Conservation (phyloP, 1,139 yeast species). For the Magnusiomyces starmeri region DNA sequence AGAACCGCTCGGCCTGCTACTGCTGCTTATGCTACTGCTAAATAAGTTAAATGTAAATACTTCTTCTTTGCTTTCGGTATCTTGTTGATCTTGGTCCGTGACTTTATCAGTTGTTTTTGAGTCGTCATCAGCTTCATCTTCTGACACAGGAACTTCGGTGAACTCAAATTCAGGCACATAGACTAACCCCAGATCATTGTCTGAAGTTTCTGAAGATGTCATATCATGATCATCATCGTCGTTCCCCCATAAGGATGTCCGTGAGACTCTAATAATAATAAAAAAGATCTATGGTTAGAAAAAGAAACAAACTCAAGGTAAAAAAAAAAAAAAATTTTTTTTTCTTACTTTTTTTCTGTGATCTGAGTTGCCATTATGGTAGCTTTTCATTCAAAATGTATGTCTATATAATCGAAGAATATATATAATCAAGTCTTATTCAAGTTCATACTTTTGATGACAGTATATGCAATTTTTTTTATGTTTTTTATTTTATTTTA, state of each 20-base stretch:
- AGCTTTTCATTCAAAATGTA: not conserved
- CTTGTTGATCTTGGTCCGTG: not conserved
- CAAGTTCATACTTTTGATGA: not conserved
- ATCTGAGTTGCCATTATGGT: not conserved
- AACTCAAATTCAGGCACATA: constrained; percentile 21
- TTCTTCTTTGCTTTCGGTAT: constrained; percentile 2
- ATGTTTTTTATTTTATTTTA: not conserved
- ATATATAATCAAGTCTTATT: constrained; percentile 3
- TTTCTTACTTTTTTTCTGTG: not conserved
- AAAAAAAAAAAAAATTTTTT: not conserved
- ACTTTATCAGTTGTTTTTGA: not conserved
- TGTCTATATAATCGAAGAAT: not conserved
- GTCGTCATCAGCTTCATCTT: not conserved
- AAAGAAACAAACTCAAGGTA: no score
- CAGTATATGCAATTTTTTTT: no score
- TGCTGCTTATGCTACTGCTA: constrained; percentile 18
- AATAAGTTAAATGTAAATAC: constrained; percentile 18
- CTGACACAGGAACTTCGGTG: constrained; percentile 20
- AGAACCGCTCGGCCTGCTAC: constrained; percentile 13
- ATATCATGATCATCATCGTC: constrained; percentile 10
- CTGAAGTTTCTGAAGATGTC: constrained; percentile 11
- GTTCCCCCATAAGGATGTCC: constrained; percentile 16
- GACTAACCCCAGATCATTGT: constrained; percentile 8
- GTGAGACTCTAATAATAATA: constrained; percentile 17
- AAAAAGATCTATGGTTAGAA: no score